Evolutionary conservation across 805 yeast genomes (phyloP).

Genomic region (Zygosaccharomyces siamensis): DNA sequence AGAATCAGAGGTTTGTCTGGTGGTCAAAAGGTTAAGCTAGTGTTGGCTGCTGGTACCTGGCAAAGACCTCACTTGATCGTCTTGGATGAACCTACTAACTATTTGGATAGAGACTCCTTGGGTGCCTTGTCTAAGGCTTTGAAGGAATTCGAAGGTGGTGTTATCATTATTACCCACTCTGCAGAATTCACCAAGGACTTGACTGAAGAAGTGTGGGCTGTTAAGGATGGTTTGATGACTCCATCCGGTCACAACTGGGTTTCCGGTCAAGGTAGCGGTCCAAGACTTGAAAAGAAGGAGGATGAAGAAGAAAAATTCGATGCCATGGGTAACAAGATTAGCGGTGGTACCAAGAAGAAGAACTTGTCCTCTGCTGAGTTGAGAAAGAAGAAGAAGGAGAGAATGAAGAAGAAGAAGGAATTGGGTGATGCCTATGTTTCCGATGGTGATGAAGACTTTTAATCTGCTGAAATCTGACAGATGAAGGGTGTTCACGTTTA

Average conservation of each 20-base stretch:
- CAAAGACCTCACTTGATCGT: constrained; percentile 99
- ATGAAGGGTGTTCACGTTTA: constrained; percentile 8
- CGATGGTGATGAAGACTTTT: constrained; percentile 78
- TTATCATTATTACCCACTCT: constrained; percentile 98
- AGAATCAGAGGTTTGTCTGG: constrained; percentile 99
- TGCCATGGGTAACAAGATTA: constrained; percentile 99
- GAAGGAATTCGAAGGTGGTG: constrained; percentile 99
- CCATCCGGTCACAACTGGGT: constrained; percentile 99
- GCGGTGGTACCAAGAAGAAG: constrained; percentile 90
- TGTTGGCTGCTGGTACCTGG: constrained; percentile 99
- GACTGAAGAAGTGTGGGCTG: constrained; percentile 99
- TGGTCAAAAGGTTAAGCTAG: constrained; percentile 99
- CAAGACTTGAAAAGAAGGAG: constrained; percentile 96
- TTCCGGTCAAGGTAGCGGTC: constrained; percentile 99
- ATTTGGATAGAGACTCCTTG: constrained; percentile 97
- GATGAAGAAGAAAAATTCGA: constrained; percentile 97
- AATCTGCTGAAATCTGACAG: constrained; percentile 25
- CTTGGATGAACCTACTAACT: constrained; percentile 99
- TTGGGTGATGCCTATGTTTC: constrained; percentile 99
- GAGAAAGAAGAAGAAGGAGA: constrained; percentile 99
- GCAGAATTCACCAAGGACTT: constrained; percentile 99
- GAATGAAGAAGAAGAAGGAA: constrained; percentile 99
- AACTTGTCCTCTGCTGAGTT: constrained; percentile 98
- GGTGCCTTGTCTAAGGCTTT: constrained; percentile 99
- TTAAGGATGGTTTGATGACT: constrained; percentile 94